Percentiles rank a stretch among this genome's conserved stretches.
These are phyloP conservation scores for Prunus padus DNA, from an alignment of 306 rosid genomes.

Conservation along the genomic window DNA sequence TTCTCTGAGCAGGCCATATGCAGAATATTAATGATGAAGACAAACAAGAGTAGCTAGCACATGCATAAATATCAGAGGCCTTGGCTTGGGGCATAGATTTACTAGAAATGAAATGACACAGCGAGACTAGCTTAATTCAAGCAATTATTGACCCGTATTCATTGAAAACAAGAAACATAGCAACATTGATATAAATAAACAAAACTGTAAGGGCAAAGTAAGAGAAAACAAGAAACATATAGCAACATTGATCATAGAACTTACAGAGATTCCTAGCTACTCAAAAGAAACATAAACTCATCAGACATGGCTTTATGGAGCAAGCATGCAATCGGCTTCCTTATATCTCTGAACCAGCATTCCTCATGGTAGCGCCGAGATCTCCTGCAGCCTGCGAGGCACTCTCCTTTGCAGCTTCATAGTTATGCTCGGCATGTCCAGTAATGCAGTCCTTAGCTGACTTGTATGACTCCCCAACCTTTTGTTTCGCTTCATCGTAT, in stretches of 20 bases:
- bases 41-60: constrained; percentile 7
- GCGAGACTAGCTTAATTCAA: neutral
- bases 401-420: constrained; percentile 62
- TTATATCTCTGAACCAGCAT: constrained; percentile 31
- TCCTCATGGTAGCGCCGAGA: constrained; percentile 55
- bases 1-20: neutral
- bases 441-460: constrained; percentile 33
- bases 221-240: neutral
- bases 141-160: too few relatives aligned
- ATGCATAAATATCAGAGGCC: constrained; percentile 1
- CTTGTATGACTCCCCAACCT: constrained; percentile 26
- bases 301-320: constrained; percentile 13
- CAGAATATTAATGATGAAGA: neutral
- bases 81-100: neutral
- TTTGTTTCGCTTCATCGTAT: constrained; percentile 33
- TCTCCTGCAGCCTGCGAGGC: constrained; percentile 54
- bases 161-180: too few relatives aligned
- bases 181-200: too few relatives aligned
- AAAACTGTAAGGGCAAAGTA: neutral
- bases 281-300: neutral
- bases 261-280: neutral
- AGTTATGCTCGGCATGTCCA: constrained; percentile 32
- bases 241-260: neutral
- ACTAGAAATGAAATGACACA: neutral
- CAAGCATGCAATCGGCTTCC: neutral